Evolutionary conservation across 2,329 filamentous ascomycete species (phyloP), one percentile per base, ranked within the genome.

Genomic region (Calonectria ilicicola): DNA sequence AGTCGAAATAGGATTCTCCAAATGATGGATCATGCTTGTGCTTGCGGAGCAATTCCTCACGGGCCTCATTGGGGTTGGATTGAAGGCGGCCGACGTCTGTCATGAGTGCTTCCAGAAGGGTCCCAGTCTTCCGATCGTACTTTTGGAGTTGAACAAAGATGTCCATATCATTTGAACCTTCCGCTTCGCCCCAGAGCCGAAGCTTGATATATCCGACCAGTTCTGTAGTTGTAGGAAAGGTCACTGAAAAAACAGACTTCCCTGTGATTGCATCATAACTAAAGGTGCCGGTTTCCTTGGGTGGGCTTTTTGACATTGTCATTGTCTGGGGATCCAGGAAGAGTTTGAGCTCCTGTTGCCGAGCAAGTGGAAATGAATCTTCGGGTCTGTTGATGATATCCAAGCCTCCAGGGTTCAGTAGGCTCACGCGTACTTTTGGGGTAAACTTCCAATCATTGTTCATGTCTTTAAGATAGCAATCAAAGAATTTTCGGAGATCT

Each of bases 391-490:
- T 56, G 15, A 56, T 19, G 21, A 56, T 56, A 14, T 56, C 51
- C 19, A 35, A 12, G 6, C 51, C 51, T 12, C 51, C 51, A 7
- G 51, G 51, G 27, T 35, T 35, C 29, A 56, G 21, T 12, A 56
- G 14, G 29, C 51, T 56, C 12, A 56, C 27, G 9, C 51, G 51
- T 12, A 56, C 51, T 56, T 56, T 56, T 35, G 51, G 51, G 9
- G 51, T 56, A 23, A 56, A 56, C 19, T 35, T 56, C 51, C 51
- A 56, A n/a, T 56, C 51, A 29, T 56, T 56, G n/a, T 56, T 56
- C 1, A 21, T 10, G 9, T 7, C 51, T n/a, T 56, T 56, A 9
- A 56, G 32, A 21, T 56, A 56, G 2, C 15, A 56, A 17, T 56
- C 51, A n/a, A 56, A 56, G 51, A 56, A 56, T 10, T 7, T 56